Evolutionary conservation across 2,329 filamentous ascomycete genomes (phyloP).

Genomic region (Ceratocystiopsis brevicomis): DNA sequence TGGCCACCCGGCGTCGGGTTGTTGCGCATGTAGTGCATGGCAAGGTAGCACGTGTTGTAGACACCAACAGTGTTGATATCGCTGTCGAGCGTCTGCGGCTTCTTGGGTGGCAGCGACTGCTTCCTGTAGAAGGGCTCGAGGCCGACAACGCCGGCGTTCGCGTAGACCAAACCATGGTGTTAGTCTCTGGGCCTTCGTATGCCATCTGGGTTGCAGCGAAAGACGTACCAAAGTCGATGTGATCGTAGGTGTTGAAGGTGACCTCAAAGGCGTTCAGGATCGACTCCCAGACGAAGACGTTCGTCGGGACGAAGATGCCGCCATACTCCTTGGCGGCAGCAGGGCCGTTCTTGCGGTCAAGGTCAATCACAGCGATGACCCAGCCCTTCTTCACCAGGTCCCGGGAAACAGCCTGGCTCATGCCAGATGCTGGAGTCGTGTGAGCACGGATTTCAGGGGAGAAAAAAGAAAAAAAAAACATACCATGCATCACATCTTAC

Average conservation of each 20-base stretch:
- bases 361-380: slow-evolving; percentile 1
- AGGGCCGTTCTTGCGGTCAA: neutral
- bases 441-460: too few species aligned
- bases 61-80: slow-evolving; percentile 12
- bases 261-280: slow-evolving; percentile 18
- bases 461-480: too few species aligned
- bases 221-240: slow-evolving; percentile 5
- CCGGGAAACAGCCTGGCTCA: slow-evolving; percentile 2
- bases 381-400: slow-evolving; percentile 3
- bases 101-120: slow-evolving; percentile 1
- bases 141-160: slow-evolving; percentile 4
- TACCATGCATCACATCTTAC: neutral
- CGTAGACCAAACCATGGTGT: slow-evolving; percentile 1
- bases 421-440: slow-evolving; percentile 1
- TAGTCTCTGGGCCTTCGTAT: too few species aligned
- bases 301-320: slow-evolving; percentile 1
- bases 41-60: slow-evolving; percentile 3
- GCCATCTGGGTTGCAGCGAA: too few species aligned
- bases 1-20: slow-evolving; percentile 1
- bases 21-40: slow-evolving; percentile 7
- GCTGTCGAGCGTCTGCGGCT: neutral
- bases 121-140: neutral
- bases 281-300: slow-evolving; percentile 9
- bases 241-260: slow-evolving; percentile 15
- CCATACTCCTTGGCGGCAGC: neutral